Evolutionary conservation across 2,329 filamentous ascomycete genomes (phyloP).

Genomic region (Domatiomyces catenatus): DNA sequence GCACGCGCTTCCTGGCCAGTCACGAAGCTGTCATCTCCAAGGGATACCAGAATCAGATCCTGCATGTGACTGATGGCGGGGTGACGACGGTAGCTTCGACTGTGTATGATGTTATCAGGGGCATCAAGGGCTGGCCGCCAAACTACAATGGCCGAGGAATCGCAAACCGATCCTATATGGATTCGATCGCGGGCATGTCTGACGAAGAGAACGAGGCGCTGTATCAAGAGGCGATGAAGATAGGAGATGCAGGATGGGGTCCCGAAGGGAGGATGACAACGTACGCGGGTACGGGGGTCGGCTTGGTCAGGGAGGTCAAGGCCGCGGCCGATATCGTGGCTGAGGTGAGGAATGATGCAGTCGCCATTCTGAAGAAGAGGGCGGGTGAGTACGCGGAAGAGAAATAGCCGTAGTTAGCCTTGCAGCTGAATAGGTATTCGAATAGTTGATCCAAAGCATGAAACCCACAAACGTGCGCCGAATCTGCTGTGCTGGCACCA

Average conservation of each 20-base stretch:
- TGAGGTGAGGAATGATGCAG: conserved; percentile 10
- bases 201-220: conserved; percentile 26
- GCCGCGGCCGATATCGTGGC: conserved; percentile 37
- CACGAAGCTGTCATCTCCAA: conserved; percentile 33
- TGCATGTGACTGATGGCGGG: conserved; percentile 37
- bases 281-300: conserved; percentile 48
- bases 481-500: not conserved
- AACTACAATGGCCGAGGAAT: conserved; percentile 44
- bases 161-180: conserved; percentile 38
- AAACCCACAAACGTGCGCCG: not conserved
- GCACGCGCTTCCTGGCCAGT: conserved; percentile 47
- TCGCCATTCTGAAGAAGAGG: conserved; percentile 8
- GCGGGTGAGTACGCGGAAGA: conserved; percentile 4
- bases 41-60: conserved; percentile 36
- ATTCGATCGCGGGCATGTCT: conserved; percentile 26
- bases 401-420: not conserved
- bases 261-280: conserved; percentile 41
- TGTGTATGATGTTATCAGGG: conserved; percentile 40
- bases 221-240: conserved; percentile 35
- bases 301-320: conserved; percentile 38
- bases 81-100: conserved; percentile 34
- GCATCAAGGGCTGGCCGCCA: conserved; percentile 43
- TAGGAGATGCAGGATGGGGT: conserved; percentile 40
- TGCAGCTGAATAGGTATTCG: not conserved
- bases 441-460: not conserved